Conservation (phyloP, 129 eudicot genomes). For the Escallonia rubra region DNA sequence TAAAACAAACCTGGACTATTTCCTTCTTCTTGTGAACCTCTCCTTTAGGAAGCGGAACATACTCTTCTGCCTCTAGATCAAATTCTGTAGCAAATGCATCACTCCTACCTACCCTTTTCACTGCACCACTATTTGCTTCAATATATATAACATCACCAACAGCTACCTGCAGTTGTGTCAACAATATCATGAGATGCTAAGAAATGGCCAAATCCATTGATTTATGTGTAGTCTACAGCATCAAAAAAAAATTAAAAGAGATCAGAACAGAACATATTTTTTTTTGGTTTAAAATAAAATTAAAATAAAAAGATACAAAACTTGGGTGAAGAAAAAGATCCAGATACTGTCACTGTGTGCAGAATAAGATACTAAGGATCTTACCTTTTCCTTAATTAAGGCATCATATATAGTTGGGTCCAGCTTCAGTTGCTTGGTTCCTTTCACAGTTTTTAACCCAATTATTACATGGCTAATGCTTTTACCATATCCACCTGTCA, state of each 20-base stretch:
- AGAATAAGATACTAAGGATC: neutral
- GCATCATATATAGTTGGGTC: conserved; percentile 98
- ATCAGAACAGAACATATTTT: no score
- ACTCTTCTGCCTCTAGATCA: conserved; percentile 98
- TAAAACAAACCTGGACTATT: conserved; percentile 77
- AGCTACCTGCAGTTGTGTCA: conserved; percentile 61
- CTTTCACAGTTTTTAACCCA: conserved; percentile 93
- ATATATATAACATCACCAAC: conserved; percentile 96
- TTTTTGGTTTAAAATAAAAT: no score
- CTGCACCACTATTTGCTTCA: conserved; percentile 99
- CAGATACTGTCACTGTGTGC: no score
- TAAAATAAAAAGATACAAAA: neutral
- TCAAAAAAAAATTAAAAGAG: no score
- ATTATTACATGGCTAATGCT: conserved; percentile 92
- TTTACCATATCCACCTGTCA: conserved; percentile 95
- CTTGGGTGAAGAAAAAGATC: no score
- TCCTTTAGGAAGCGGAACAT: conserved; percentile 97
- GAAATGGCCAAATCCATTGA: neutral
- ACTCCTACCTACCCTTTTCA: conserved; percentile 97
- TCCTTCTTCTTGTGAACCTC: conserved; percentile 99
- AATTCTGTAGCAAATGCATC: conserved; percentile 99
- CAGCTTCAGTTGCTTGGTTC: conserved; percentile 94
- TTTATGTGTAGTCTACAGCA: neutral
- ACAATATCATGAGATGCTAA: neutral
- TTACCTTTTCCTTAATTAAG: conserved; percentile 88